Evolutionary conservation across 2,329 filamentous ascomycete species (phyloP).

Genomic region (Macrophomina pseudophaseolina): DNA sequence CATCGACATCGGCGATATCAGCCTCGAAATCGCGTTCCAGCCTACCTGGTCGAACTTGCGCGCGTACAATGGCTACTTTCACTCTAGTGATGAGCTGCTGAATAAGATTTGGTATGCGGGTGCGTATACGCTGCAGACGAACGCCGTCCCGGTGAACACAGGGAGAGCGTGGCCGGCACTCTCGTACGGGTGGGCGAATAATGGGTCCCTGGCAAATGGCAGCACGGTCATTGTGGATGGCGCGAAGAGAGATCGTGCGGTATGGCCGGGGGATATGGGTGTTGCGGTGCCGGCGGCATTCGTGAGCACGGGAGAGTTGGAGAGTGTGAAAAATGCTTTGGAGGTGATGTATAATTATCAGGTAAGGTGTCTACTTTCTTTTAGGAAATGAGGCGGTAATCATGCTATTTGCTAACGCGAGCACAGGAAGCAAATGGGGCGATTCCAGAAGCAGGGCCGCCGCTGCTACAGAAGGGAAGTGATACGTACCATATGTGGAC

Average conservation of each 20-base stretch:
- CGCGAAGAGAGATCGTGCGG: conserved; percentile 48
- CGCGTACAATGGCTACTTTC: conserved; percentile 48
- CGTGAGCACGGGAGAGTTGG: conserved; percentile 48
- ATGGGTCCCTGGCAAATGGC: conserved; percentile 44
- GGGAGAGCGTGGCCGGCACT: conserved; percentile 35
- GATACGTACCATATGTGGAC: conserved; percentile 59
- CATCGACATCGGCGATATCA: conserved; percentile 46
- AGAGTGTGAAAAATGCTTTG: conserved; percentile 53
- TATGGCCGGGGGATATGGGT: conserved; percentile 58
- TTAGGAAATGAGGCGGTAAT: no score
- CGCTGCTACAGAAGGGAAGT: conserved; percentile 41
- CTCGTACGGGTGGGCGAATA: conserved; percentile 41
- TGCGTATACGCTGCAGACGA: conserved; percentile 59
- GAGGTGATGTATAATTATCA: conserved; percentile 23
- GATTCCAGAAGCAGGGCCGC: conserved; percentile 48
- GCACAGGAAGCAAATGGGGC: conserved; percentile 26
- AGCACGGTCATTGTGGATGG: conserved; percentile 48
- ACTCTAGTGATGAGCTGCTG: conserved; percentile 40
- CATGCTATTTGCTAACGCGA: background rate
- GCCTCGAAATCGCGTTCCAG: conserved; percentile 54
- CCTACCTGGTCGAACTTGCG: conserved; percentile 55
- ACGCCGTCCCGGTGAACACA: conserved; percentile 37
- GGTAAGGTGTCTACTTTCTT: conserved; percentile 35
- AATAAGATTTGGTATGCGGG: conserved; percentile 57
- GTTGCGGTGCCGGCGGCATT: conserved; percentile 49